Evolutionary conservation across 1,284 basidiomycete genomes (phyloP).

Genomic region (Naganishia albida): DNA sequence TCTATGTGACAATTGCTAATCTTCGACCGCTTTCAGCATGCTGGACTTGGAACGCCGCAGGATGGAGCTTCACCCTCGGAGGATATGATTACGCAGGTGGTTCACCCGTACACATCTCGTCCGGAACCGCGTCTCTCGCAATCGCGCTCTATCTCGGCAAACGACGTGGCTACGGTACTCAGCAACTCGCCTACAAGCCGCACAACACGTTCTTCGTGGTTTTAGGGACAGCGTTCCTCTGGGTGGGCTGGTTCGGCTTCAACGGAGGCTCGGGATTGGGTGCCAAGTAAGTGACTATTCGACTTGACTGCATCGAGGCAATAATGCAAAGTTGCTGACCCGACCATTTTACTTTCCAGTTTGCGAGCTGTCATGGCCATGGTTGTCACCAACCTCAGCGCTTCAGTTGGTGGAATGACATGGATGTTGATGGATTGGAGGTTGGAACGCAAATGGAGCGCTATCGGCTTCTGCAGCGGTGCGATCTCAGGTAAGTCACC

Average conservation of each 20-base stretch:
- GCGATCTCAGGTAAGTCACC: slow-evolving; percentile 62
- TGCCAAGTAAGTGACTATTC: slow-evolving; percentile 23
- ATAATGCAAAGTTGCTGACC: slow-evolving; percentile 28
- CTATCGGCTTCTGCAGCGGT: slow-evolving; percentile 94
- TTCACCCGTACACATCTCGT: slow-evolving; percentile 88
- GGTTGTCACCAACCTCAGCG: slow-evolving; percentile 89
- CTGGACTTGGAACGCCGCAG: slow-evolving; percentile 91
- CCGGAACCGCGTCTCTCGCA: slow-evolving; percentile 85
- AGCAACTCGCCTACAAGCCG: slow-evolving; percentile 84
- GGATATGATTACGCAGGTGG: slow-evolving; percentile 95
- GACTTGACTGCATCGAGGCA: not conserved
- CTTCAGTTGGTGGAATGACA: slow-evolving; percentile 80
- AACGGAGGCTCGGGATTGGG: slow-evolving; percentile 67
- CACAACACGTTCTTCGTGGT: slow-evolving; percentile 81
- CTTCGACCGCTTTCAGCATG: slow-evolving; percentile 55
- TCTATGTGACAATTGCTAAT: too few species aligned
- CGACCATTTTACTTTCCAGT: slow-evolving; percentile 64
- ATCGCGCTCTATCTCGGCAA: slow-evolving; percentile 90
- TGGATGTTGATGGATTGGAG: slow-evolving; percentile 97
- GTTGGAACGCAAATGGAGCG: slow-evolving; percentile 88
- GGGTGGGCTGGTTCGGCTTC: slow-evolving; percentile 98
- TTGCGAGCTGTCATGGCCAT: slow-evolving; percentile 84
- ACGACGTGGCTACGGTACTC: slow-evolving; percentile 86
- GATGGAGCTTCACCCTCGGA: slow-evolving; percentile 78
- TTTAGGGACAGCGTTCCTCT: slow-evolving; percentile 88